These are phyloP conservation scores for Populus hybrid DNA, from an alignment of 441 rosid species.

Conservation along the genomic window DNA sequence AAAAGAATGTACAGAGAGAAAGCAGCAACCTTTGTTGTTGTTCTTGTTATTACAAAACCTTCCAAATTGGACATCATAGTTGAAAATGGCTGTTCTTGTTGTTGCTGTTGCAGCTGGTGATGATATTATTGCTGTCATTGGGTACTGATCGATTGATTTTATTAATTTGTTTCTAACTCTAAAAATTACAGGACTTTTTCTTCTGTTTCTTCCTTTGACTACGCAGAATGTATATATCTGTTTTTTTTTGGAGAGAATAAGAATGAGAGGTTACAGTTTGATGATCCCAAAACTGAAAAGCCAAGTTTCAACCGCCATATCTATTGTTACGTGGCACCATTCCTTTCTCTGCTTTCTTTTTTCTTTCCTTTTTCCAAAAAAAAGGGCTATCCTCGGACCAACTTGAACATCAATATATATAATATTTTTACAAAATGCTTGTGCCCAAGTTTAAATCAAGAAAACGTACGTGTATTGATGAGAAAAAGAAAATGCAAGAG, in stretches of 20 bases:
- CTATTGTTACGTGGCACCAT: constrained; percentile 20
- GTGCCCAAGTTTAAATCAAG: no score
- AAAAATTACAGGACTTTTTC: background rate
- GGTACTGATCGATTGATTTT: background rate
- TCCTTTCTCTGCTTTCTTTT: background rate
- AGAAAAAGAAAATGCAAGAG: no score
- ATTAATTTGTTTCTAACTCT: background rate
- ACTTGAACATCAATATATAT: no score
- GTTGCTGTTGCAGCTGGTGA: constrained; percentile 15
- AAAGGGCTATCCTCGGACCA: no score
- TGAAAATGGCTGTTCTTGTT: constrained; percentile 30
- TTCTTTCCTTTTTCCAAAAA: no score
- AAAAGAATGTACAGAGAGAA: constrained; percentile 23
- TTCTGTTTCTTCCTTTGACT: background rate
- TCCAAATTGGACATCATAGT: constrained; percentile 6
- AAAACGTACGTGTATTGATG: no score
- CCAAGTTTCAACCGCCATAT: constrained; percentile 26
- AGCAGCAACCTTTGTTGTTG: constrained; percentile 21
- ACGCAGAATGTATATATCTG: background rate
- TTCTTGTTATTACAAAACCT: constrained; percentile 15
- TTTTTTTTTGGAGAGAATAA: background rate
- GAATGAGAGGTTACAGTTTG: constrained; percentile 28
- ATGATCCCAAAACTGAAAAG: background rate
- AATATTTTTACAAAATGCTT: no score
- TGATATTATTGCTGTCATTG: constrained; percentile 39